These are phyloP conservation scores for Cystobasidiaceae sp. DNA, from an alignment of 1,284 basidiomycete species.

Conservation along the genomic window DNA sequence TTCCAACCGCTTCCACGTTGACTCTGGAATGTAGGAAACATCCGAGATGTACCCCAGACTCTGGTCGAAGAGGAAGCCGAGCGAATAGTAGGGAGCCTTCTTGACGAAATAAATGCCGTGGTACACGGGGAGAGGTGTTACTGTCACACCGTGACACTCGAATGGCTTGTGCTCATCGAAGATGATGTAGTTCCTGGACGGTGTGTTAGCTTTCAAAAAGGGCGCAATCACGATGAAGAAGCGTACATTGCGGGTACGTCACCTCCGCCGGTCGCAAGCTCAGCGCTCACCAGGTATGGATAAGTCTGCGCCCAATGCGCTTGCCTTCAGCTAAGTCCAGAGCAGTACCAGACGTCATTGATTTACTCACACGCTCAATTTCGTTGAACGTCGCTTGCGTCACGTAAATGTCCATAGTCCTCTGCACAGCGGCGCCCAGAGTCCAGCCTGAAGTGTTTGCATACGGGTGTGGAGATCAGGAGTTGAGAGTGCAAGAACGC, in stretches of 20 bases:
- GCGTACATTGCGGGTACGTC: constrained; percentile 54
- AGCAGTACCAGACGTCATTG: no score
- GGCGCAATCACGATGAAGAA: constrained; percentile 57
- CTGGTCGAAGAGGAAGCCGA: constrained; percentile 66
- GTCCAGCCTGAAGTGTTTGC: constrained; percentile 61
- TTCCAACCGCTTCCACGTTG: constrained; percentile 53
- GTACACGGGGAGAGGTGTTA: constrained; percentile 61
- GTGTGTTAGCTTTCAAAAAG: no score
- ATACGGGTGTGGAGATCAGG: constrained; percentile 19
- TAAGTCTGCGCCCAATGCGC: no score
- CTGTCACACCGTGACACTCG: constrained; percentile 58
- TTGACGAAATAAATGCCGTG: constrained; percentile 47
- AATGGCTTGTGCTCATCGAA: constrained; percentile 62
- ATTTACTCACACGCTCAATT: constrained; percentile 52
- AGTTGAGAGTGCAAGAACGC: neutral
- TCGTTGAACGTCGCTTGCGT: constrained; percentile 61
- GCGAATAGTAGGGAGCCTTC: constrained; percentile 61
- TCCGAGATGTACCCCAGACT: constrained; percentile 61
- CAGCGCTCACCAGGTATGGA: constrained; percentile 68
- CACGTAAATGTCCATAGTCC: constrained; percentile 65
- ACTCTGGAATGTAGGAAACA: constrained; percentile 65
- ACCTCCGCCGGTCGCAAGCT: constrained; percentile 70
- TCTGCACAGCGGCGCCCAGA: constrained; percentile 59
- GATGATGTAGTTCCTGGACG: constrained; percentile 63
- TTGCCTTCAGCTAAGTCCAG: no score